phyloP scores from a whole-genome alignment of 1,139 yeast genomes.

The Diutina scorzettiae region DNA sequence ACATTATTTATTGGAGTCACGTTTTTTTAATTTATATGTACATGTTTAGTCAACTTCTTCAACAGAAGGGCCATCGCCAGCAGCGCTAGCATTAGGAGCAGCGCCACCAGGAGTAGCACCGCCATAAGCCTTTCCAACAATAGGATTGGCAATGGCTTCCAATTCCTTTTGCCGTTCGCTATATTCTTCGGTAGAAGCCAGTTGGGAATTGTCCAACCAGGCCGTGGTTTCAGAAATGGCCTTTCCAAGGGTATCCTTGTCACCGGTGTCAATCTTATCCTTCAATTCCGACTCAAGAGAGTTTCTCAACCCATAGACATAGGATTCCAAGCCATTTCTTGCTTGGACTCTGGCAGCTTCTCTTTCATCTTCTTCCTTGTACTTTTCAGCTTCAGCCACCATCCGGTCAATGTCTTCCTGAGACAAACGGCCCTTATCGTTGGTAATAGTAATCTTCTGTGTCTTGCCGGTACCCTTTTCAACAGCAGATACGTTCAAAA shows the following conservation, averaged over 20 bases:
- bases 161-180: conserved; percentile 5
- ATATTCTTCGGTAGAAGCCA: conserved; percentile 5
- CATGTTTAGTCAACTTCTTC: conserved; percentile 6
- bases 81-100: conserved; percentile 1
- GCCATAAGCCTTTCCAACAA: conserved; percentile 2
- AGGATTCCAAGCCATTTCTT: conserved; percentile 1
- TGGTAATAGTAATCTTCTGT: conserved; percentile 86
- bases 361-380: conserved; percentile 61
- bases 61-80: conserved; percentile 6
- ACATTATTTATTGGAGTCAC: no score
- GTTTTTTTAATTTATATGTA: not conserved
- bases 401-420: conserved; percentile 87
- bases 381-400: conserved; percentile 91
- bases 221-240: conserved; percentile 4
- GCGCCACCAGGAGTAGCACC: conserved; percentile 19
- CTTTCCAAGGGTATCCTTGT: conserved; percentile 11
- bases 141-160: conserved; percentile 6
- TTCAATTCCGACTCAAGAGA: conserved; percentile 33
- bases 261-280: conserved; percentile 33
- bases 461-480: conserved; percentile 90
- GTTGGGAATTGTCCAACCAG: conserved; percentile 3
- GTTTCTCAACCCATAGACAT: conserved; percentile 7
- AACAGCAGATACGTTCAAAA: conserved; percentile 82
- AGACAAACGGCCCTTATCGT: conserved; percentile 93
- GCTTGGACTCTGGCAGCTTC: conserved; percentile 5